Evolutionary conservation across 192 early-diverging fungal genomes (phyloP), one percentile per base, ranked within the genome.

Genomic region (Jimgerdemannia flammicorona): DNA sequence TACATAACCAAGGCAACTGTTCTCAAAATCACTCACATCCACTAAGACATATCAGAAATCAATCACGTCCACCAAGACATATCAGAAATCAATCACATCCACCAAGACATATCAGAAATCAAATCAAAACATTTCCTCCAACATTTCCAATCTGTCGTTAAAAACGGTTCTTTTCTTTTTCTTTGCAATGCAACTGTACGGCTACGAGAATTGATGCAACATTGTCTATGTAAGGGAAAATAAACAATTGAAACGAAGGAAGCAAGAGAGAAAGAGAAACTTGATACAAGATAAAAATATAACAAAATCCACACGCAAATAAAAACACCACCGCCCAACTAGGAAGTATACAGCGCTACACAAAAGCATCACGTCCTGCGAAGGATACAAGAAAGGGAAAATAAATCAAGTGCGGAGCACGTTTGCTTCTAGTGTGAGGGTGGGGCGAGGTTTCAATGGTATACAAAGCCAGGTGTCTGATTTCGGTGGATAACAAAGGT

Each of bases 381-480:
- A 29, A 29, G 29, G 29, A 29, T 29, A 29, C 29, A 29, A 29
- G 29, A 29, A 29, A 29, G 29, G 29, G 29, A 1, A 29, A 29
- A 29, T 29, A 29, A 29, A 29, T 29, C 29, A 59, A 59, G 2
- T 59, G 49, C 49, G 14, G 14, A 59, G 49, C 8, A 14, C 14
- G 49, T 59, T 29, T 29, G 29, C 29, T 59, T 59, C 49, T 59
- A 59, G 1, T 59, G 49, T 59, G 49, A 10, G 14, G 14, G 49
- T 59, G 6, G 14, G 14, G 14, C 49, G 14, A 59, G 14, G 14
- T 59, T 59, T 59, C 49, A 59, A 59, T 59, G 49, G 49, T 59
- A 59, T 59, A 59, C 49, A 59, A 78, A 6, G 70, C 40, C 66
- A n/a, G 17, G 3, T n/a, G n/a, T n/a, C n/a, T n/a, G 44, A 66